Percentiles rank a stretch among this genome's conserved stretches.
Conservation (phyloP, 805 yeast species). For the Teunomyces panamensis region DNA sequence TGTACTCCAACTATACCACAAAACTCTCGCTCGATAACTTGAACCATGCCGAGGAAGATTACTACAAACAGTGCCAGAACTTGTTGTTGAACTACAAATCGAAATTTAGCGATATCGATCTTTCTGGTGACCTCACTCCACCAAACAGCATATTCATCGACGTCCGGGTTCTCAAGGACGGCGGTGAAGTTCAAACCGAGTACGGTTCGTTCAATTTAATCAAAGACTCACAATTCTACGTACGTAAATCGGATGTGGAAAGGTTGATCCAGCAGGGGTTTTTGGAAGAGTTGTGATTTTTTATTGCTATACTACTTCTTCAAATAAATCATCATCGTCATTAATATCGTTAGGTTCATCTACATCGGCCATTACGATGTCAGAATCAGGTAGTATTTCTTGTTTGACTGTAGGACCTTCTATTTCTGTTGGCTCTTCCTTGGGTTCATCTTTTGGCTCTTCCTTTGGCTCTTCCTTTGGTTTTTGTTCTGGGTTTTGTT, state of each 20-base stretch:
- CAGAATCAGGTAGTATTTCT: neutral
- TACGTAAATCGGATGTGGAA: slow-evolving; percentile 91
- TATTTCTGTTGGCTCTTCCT: neutral
- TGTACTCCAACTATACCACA: slow-evolving; percentile 21
- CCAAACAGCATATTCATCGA: slow-evolving; percentile 91
- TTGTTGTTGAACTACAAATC: slow-evolving; percentile 75
- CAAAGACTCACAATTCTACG: slow-evolving; percentile 92
- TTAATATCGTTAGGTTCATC: slow-evolving; percentile 8
- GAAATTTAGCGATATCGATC: slow-evolving; percentile 74
- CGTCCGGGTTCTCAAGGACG: slow-evolving; percentile 88
- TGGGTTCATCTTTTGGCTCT: neutral
- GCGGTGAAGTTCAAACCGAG: slow-evolving; percentile 96
- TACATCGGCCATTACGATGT: neutral
- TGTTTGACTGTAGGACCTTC: neutral
- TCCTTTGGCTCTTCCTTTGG: neutral
- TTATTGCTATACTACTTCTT: slow-evolving; percentile 8
- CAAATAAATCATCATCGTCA: slow-evolving; percentile 17
- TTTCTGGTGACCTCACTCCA: slow-evolving; percentile 86
- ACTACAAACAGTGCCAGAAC: slow-evolving; percentile 66
- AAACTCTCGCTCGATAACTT: slow-evolving; percentile 45
- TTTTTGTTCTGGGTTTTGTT: too few relatives aligned
- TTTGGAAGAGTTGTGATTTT: slow-evolving; percentile 59
- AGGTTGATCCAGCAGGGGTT: slow-evolving; percentile 92
- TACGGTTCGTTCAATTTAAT: slow-evolving; percentile 93
- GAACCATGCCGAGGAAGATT: slow-evolving; percentile 79